Base-by-base conservation (phyloP, 2,329 filamentous ascomycete genomes). In the Penicillium aurantiogriseum region DNA sequence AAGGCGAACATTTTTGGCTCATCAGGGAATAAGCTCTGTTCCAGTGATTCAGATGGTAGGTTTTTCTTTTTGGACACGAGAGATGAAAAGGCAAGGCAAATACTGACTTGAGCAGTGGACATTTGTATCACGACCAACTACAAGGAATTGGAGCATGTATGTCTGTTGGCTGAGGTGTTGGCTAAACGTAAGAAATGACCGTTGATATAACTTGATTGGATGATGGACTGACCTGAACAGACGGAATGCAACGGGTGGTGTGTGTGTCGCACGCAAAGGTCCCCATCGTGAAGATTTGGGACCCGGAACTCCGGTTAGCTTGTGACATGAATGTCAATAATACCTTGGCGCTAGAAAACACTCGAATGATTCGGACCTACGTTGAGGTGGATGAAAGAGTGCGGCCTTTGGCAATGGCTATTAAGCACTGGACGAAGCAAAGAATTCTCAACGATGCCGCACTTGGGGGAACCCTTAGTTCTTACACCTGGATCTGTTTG, bases 301-400 rank as follows among this genome's bases (percentile, higher is more conserved):
- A 99, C 73, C 94, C 94, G 3, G 91, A 96, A 73, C 81, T 97
- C 56, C 81, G 88, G 63, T 81, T 99, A 50, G 90, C 92, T 17
- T 97, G 92, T 74, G 94, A 99, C 72, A 94, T 99, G 88, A 99
- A 99, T 67, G 92, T 99, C 77, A 99, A 99, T 79, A 99, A 97
- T 69, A 94, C 92, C 0, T 77, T 95, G 52, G 94, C 94, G 4
- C 80, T 99, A 60, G 92, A 97, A 74, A 99, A 99, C 70, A 99
- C 94, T 15, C 87, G 92, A 50, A 96, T 99, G 92, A 94, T 99
- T 68, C 91, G 92, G 72, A 96, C 92, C 0, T 99, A 99, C 76
- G 91, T 99, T 60, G 88, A 95, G 69, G 88, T 95, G 56, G 94
- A 99, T 74, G 86, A 92, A 39, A 87, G 94, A 60, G 91, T 99